Evolutionary conservation across 2,329 filamentous ascomycete species (phyloP), one percentile per base, ranked within the genome.

Genomic region (Colletotrichum theobromicola): DNA sequence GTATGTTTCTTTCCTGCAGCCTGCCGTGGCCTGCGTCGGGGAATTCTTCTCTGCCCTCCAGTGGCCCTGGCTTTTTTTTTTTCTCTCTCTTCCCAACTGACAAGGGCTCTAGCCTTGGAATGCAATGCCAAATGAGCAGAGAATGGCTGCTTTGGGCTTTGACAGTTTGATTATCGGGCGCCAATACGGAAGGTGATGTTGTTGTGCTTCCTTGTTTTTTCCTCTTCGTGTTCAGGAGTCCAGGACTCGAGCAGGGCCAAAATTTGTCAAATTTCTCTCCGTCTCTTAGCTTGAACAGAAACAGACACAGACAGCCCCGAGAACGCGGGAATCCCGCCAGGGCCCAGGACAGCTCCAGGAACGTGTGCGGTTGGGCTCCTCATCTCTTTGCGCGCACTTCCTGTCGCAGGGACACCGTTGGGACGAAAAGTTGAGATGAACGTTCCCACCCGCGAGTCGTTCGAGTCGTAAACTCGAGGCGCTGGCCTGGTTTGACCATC

Each of bases 81-180:
- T 1, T 5, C 10, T 32, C n/a, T 32, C 32, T 46, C 42, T 50
- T 50, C 42, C 42, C 42, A 50, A 50, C 13, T 24, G 72, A 67
- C 72, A 71, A 60, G 71, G 72, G 72, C 72, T 57, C 21, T 67
- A 32, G 57, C 72, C 68, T 50, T 72, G 72, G 72, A 72, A 72
- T 62, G 61, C 37, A 72, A 72, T 62, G 61, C 37, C 26, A 55
- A 63, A 63, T 71, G 67, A 53, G 35, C 57, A 32, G 2, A 26
- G 30, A 50, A 50, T 2, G 42, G 61, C 28, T 46, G 32, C 35
- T 67, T 72, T 71, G 68, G 72, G 62, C 72, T 32, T 66, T 32
- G 30, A 28, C 24, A 21, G 55, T 74, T 72, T 72, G 62, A 74
- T 74, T 74, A 35, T 74, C 42, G 68, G 72, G 72, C 72, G 68